A percentile compares a stretch with the other conserved stretches of the same genome.
These are phyloP conservation scores for Kwoniella dejecticola DNA, from an alignment of 768 basidiomycete species.

Conservation along the genomic window DNA sequence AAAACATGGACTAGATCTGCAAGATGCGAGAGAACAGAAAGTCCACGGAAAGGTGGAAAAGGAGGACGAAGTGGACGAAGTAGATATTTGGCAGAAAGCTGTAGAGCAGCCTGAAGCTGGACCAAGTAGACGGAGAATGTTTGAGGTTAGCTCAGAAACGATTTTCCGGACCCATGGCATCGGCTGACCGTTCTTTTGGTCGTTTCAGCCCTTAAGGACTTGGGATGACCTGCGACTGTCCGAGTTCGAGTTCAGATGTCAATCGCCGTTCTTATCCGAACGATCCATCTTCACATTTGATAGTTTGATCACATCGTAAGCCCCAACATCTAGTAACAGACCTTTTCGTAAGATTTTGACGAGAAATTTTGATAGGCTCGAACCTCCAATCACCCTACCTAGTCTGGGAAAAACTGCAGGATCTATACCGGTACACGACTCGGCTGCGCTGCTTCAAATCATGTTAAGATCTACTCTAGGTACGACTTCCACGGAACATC, in stretches of 20 bases:
- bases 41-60: neutral
- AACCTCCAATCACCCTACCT: conserved; percentile 13
- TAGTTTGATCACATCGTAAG: conserved; percentile 17
- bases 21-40: no score
- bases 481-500: conserved; percentile 22
- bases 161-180: no score
- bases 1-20: no score
- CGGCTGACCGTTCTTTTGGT: no score
- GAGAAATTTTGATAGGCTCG: conserved; percentile 3
- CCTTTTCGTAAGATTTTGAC: no score
- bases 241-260: neutral
- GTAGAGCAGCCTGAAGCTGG: conserved; percentile 9
- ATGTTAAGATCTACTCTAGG: conserved; percentile 42
- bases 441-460: conserved; percentile 18
- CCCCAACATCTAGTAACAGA: no score
- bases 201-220: conserved; percentile 18
- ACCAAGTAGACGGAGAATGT: conserved; percentile 6
- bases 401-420: neutral
- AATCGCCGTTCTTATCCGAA: conserved; percentile 15
- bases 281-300: conserved; percentile 17
- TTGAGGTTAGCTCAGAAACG: conserved; percentile 12
- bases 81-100: conserved; percentile 8
- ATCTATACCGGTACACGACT: conserved; percentile 13
- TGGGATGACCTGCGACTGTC: conserved; percentile 11
- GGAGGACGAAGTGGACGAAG: neutral